Conservation (phyloP, 2,329 filamentous ascomycete species). For the Sporothrix phasma region DNA sequence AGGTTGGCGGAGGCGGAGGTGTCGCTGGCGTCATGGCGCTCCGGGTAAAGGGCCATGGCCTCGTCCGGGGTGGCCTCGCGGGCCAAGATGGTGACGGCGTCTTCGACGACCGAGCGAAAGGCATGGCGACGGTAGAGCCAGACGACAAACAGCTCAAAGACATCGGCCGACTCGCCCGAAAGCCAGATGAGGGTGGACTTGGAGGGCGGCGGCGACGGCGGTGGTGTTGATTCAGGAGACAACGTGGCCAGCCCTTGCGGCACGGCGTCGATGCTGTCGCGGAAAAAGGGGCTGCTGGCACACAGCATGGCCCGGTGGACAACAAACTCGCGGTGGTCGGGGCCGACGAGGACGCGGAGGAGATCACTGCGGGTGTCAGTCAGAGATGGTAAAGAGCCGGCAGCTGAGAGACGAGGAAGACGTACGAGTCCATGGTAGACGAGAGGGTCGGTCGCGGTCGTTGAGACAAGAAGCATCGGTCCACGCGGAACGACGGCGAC, state of each 20-base stretch:
- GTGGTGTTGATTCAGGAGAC: neutral
- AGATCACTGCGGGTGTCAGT: slow-evolving; percentile 19
- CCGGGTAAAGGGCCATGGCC: neutral
- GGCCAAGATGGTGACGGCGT: slow-evolving; percentile 26
- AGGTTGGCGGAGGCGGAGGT: slow-evolving; percentile 18
- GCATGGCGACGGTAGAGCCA: slow-evolving; percentile 39
- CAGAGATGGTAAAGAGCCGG: too few species aligned
- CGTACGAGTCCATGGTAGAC: neutral
- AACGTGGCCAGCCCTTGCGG: slow-evolving; percentile 20
- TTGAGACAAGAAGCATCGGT: neutral
- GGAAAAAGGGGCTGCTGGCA: slow-evolving; percentile 39
- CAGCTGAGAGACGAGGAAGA: neutral
- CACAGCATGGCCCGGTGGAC: slow-evolving; percentile 34
- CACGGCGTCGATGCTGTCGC: slow-evolving; percentile 33
- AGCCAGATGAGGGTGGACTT: slow-evolving; percentile 28
- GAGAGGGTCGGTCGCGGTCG: neutral
- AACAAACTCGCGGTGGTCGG: slow-evolving; percentile 24
- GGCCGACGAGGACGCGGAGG: slow-evolving; percentile 26
- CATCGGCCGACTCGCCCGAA: slow-evolving; percentile 38
- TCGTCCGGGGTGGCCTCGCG: slow-evolving; percentile 14
- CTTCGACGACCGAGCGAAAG: slow-evolving; percentile 36
- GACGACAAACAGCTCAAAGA: slow-evolving; percentile 44
- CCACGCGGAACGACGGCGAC: neutral
- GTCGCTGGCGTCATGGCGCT: neutral
- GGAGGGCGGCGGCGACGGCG: neutral